Evolutionary conservation across 345 rosid genomes (phyloP), one percentile per base, ranked within the genome.

Genomic region (Camelina neglecta): DNA sequence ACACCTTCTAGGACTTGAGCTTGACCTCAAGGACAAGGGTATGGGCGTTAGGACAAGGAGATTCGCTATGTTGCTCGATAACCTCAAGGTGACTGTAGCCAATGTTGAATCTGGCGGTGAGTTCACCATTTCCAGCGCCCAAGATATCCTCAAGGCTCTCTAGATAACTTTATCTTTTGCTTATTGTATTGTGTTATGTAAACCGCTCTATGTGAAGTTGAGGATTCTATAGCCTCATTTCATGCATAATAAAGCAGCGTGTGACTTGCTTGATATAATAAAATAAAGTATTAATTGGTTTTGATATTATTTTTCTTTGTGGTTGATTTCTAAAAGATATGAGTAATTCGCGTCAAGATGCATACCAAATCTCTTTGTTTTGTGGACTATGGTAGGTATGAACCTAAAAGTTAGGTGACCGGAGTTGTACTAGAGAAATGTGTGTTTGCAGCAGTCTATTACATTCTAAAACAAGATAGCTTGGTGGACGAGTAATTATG

Each of bases 1-100:
- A 26, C 86, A 88, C 3, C 87, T 90, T 29, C 90, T 95, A 20
- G 97, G 97, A 49, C 96, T 92, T n/a, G 96, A 95, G 93, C 99
- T 90, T 62, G 97, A 95, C 79, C 80, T 95, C 3, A 62, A 76
- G 0, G 97, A 86, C 64, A 95, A 91, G 69, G 99, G 97, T 50
- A 97, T 92, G 0, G 99, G 97, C 44, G 82, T 79, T 55, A 93
- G 97, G 48, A 85, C 97, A 0, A 87, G 87, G 88, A 89, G 99
- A 80, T 95, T 89, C 21, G 91, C 97, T 20, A 85, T 95, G 44
- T 76, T 92, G 78, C 81, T 92, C 1, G 99, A 92, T 57, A 85
- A 95, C 87, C 97, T 95, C 66, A 88, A 88, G 81, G 97, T 95
- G 76, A 86, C 84, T 84, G 99, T 79, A 1, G 97, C 99, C 18